Base-by-base conservation (phyloP, 805 yeast species). In the Teunomyces atbi region DNA sequence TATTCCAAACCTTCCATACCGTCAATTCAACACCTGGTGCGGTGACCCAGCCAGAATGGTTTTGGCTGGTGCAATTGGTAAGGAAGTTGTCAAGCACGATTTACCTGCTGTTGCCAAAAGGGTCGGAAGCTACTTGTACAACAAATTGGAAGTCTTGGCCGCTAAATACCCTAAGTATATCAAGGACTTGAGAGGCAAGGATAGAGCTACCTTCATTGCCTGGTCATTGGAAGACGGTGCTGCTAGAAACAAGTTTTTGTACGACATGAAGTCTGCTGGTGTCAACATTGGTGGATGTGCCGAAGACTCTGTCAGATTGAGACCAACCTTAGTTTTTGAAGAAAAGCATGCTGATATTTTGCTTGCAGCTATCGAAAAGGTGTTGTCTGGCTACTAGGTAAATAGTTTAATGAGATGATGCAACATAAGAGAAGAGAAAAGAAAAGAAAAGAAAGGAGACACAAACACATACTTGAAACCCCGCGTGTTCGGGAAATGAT, bases 1-100 rank as follows among this genome's bases (percentile, higher is more conserved):
- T 49, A 76, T 84, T 56, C 96, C 96, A 60, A 76, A 81, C 67
- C 66, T 69, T 60, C 82, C 95, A n/a, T 87, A 84, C 78, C 82
- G 96, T 67, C 95, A 88, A 76, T 87, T 87, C 79, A 87, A 87
- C 82, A 87, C 96, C 48, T 87, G 96, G 96, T 86, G 92, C 71
- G 96, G 96, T 59, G 96, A 87, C 71, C 91, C 95, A 65, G 84
- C 90, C 49, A 82, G 84, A 69, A 78, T 86, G 64, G 72, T 87
- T 58, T 74, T 89, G 58, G 86, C 91, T 46, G 83, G 85, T 60
- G 82, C 88, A 54, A 85, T 88, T 61, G 81, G 80, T 58, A 64
- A 77, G 54, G 90, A 87, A 71, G 72, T 86, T 41, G 68, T 71
- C 41, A 79, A 80, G 56, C 68, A 86, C 62, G 78, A 81, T 56